Evolutionary conservation across 192 early-diverging fungal species (phyloP), one percentile per base, ranked within the genome.

Genomic region (Dissophora ornata): DNA sequence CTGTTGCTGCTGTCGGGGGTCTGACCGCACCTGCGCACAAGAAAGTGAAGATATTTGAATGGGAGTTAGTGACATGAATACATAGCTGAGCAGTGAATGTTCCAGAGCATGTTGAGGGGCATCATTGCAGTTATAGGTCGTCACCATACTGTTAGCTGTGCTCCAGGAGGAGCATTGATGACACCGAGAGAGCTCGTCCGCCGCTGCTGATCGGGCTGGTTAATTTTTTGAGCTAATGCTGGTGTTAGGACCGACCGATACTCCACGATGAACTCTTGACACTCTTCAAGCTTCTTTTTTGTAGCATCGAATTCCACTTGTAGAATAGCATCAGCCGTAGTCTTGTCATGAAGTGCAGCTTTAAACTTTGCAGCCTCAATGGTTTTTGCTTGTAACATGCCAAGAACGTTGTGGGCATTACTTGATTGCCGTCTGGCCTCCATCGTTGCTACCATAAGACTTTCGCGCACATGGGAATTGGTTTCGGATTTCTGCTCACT

Each of bases 261-360:
- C 49, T 51, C 49, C 3, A 8, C 26, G 49, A 51, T 51, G 25
- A 51, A 51, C 6, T 25, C 18, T 45, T 26, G 36, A 42, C 22
- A 26, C 25, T 57, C 38, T 42, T 57, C 24, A 18, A 55, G 26
- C 26, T 44, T 18, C 25, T 44, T 44, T 22, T 60, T 42, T 18
- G 30, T 22, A 13, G 41, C 19, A 21, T 10, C 24, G 5, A 42
- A n/a, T 19, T 47, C 22, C 15, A 8, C 12, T 19, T 60, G 13
- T 5, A 57, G 40, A 5, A 1, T 22, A 25, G 22, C n/a, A 25
- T 57, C 55, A 2, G 40, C 1, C 11, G 36, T 10, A 8, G 24
- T 57, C 34, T 28, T 19, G 11, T 42, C 38, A 21, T 42, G 55
- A 10, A 57, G 34, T 11, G 36, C 24, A 9, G 55, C n/a, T 28